A percentile compares a stretch with the other conserved stretches of the same genome.
These are phyloP conservation scores for Arthrobotrys sphaeroides DNA, from an alignment of 2,329 filamentous ascomycete genomes.

Conservation along the genomic window DNA sequence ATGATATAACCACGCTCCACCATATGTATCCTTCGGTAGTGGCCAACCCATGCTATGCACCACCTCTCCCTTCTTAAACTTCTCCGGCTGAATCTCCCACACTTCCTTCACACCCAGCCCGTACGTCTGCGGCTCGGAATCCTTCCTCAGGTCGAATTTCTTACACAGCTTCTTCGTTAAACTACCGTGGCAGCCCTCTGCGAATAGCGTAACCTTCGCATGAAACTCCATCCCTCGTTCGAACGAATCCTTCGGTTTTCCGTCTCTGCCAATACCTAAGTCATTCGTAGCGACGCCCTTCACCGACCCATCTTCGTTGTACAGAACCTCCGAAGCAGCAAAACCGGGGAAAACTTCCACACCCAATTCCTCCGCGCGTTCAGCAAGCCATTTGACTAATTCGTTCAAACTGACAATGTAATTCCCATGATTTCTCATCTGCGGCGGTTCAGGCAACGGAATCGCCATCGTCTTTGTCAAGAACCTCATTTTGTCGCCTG, in stretches of 20 bases:
- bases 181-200: conserved; percentile 94
- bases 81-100: conserved; percentile 93
- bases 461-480: conserved; percentile 82
- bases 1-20: conserved; percentile 99
- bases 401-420: conserved; percentile 97
- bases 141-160: conserved; percentile 87
- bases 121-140: conserved; percentile 95
- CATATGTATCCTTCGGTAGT: conserved; percentile 86
- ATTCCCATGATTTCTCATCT: conserved; percentile 98
- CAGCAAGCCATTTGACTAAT: conserved; percentile 93
- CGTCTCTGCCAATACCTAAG: conserved; percentile 81
- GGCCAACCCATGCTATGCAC: conserved; percentile 94
- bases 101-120: conserved; percentile 94
- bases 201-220: conserved; percentile 87
- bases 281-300: conserved; percentile 96
- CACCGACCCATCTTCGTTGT: conserved; percentile 84
- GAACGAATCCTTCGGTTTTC: conserved; percentile 87
- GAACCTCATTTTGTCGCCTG: conserved; percentile 88
- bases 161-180: conserved; percentile 93
- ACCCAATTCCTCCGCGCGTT: conserved; percentile 93
- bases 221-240: conserved; percentile 99
- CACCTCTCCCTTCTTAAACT: conserved; percentile 86
- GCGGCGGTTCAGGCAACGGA: conserved; percentile 85
- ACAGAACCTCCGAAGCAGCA: conserved; percentile 90
- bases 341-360: conserved; percentile 98